Base-by-base conservation (phyloP, 2,329 filamentous ascomycete genomes). In the Ascocoryne sarcoides region DNA sequence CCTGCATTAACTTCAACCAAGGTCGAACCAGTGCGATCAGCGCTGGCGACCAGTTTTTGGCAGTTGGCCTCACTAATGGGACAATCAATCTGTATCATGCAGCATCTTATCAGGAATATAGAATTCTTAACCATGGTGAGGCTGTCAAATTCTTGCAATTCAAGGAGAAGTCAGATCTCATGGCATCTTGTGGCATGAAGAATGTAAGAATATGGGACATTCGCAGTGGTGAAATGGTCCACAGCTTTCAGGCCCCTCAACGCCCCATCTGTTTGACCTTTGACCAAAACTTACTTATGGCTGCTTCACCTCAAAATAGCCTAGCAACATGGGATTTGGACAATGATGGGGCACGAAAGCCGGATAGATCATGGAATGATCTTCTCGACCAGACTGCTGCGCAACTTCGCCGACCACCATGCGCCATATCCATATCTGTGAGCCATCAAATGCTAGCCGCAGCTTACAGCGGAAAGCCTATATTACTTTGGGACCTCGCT, bases 401-500 rank as follows among this genome's bases (percentile, higher is more conserved):
- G 18, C 44, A 44, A 26, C 42, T 42, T 5, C 47, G 38, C 12
- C 42, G 47, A 5, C 23, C 42, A n/a, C 54, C 58, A 5, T 42
- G 39, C 20, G 47, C 55, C 15, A 42, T 59, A 16, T 40, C 59
- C 12, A 45, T 63, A 30, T 58, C 58, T 5, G 34, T 47, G 10
- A 48, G 41, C 23, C 56, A 61, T 30, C 40, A 51, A 28, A 58
- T 63, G 51, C 41, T 64, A 17, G 61, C 61, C 21, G 50, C 59
- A 7, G 56, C 57, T 9, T 60, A 63, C 38, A 51, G 43, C 14
- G 48, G 56, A 31, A 43, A 51, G 19, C 55, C 60, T 3, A 59
- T 64, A 31, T 55, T 44, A 4, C 43, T 65, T 10, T 65, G 60
- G 60, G 58, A 64, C 32, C 44, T 63, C n/a, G 48, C 53, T 31